Evolutionary conservation across 257 asterid genomes (phyloP).

Genomic region (Solanum sitiens): DNA sequence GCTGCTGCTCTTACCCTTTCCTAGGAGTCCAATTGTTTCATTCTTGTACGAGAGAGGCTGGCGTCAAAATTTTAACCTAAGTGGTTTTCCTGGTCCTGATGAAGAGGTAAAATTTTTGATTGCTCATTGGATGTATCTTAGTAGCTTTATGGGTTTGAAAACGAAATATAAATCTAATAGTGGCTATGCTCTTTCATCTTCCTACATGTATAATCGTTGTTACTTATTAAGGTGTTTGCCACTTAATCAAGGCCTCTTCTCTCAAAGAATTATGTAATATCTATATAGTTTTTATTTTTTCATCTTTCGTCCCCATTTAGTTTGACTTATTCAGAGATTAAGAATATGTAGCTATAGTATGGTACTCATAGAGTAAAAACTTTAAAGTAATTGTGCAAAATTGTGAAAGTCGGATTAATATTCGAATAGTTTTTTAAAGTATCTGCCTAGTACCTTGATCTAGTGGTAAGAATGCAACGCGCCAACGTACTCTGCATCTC

Average conservation of each 20-base stretch:
- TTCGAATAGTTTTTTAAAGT: background rate
- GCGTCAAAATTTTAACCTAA: conserved; percentile 76
- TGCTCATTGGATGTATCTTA: background rate
- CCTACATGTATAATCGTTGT: background rate
- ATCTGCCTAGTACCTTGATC: background rate
- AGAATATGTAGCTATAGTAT: background rate
- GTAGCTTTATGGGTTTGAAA: background rate
- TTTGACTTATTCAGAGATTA: background rate
- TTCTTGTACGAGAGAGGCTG: conserved; percentile 95
- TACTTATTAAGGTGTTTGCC: background rate
- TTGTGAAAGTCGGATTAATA: background rate
- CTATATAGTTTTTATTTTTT: background rate
- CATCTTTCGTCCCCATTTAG: background rate
- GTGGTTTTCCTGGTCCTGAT: background rate
- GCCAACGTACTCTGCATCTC: background rate
- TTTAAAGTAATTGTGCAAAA: background rate
- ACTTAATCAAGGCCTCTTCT: background rate
- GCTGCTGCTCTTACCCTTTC: conserved; percentile 1
- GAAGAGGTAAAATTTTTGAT: background rate
- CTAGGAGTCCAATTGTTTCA: conserved; percentile 93
- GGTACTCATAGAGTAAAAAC: background rate
- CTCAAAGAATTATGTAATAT: background rate
- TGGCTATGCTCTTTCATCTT: background rate
- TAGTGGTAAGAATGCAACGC: background rate
- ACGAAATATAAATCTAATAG: background rate